A percentile compares a stretch with the other conserved stretches of the same genome.
Evolutionary conservation across 495 filamentous ascomycete species (phyloP).

Genomic region (Echria macrotheca): DNA sequence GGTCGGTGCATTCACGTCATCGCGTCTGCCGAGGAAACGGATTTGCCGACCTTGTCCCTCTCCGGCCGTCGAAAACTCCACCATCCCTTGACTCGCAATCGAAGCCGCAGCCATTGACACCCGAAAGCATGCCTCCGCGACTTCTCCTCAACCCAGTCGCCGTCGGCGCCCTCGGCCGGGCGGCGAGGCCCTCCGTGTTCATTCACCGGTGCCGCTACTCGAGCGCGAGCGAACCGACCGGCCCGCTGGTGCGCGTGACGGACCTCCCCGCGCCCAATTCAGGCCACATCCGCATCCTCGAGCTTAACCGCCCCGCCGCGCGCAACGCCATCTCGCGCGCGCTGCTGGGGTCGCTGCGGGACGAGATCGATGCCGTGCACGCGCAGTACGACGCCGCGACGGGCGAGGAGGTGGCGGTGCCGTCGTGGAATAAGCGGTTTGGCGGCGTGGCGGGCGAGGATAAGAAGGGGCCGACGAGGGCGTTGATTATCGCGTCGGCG

Average conservation of each 20-base stretch:
- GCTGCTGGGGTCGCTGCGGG: constrained; percentile 62
- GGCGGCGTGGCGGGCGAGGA: constrained; percentile 36
- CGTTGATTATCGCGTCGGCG: constrained; percentile 71
- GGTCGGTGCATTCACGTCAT: too few relatives aligned
- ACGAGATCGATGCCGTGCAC: constrained; percentile 64
- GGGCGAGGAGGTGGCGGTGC: constrained; percentile 38
- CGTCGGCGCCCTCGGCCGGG: not conserved
- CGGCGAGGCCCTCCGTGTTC: constrained; percentile 5
- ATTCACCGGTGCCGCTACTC: constrained; percentile 23
- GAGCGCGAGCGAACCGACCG: constrained; percentile 25
- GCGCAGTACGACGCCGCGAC: constrained; percentile 57
- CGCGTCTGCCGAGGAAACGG: too few relatives aligned
- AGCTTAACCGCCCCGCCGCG: constrained; percentile 75
- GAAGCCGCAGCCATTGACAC: too few relatives aligned
- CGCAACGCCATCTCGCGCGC: constrained; percentile 85
- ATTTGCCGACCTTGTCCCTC: too few relatives aligned
- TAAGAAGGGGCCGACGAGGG: constrained; percentile 57
- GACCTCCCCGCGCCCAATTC: constrained; percentile 72
- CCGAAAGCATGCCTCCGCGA: constrained; percentile 20
- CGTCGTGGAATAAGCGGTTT: constrained; percentile 30
- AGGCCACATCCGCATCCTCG: constrained; percentile 81
- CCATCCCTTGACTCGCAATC: not conserved
- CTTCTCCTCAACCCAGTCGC: not conserved
- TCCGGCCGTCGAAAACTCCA: not conserved
- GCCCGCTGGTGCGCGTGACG: constrained; percentile 59